Evolutionary conservation across 148 eudicot genomes (phyloP).

Genomic region (Dysphania ambrosioides): DNA sequence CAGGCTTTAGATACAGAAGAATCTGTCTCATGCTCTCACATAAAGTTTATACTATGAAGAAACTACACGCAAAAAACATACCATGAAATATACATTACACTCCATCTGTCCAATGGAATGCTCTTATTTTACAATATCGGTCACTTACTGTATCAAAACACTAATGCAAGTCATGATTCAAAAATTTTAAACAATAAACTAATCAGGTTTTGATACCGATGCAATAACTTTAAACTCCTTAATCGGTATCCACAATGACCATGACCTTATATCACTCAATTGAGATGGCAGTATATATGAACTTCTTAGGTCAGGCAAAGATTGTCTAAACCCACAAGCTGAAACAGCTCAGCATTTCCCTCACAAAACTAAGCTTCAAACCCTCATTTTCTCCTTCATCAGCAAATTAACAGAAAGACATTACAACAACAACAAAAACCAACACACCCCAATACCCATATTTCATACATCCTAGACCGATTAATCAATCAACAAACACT

Average conservation of each 20-base stretch:
- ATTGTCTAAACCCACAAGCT: not conserved
- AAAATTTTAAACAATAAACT: not conserved
- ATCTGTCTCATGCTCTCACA: too few relatives aligned
- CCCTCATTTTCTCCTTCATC: not conserved
- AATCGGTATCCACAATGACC: not conserved
- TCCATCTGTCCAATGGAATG: not conserved
- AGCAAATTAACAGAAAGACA: not conserved
- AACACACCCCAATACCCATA: not conserved
- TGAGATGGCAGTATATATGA: not conserved
- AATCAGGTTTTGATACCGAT: not conserved
- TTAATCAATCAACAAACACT: too few relatives aligned
- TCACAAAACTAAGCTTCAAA: not conserved
- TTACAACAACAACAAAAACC: not conserved
- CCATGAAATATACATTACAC: not conserved
- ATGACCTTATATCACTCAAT: not conserved
- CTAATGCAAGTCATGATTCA: not conserved
- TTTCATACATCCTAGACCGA: too few relatives aligned
- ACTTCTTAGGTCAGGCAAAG: not conserved
- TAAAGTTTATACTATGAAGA: too few relatives aligned
- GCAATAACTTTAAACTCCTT: not conserved
- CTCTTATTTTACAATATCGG: not conserved
- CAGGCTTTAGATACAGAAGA: too few relatives aligned
- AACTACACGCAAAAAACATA: too few relatives aligned
- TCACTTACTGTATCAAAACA: too few relatives aligned
- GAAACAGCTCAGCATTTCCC: not conserved